Conservation (phyloP, 208 protist species). For the Crithidia fasciculata region DNA sequence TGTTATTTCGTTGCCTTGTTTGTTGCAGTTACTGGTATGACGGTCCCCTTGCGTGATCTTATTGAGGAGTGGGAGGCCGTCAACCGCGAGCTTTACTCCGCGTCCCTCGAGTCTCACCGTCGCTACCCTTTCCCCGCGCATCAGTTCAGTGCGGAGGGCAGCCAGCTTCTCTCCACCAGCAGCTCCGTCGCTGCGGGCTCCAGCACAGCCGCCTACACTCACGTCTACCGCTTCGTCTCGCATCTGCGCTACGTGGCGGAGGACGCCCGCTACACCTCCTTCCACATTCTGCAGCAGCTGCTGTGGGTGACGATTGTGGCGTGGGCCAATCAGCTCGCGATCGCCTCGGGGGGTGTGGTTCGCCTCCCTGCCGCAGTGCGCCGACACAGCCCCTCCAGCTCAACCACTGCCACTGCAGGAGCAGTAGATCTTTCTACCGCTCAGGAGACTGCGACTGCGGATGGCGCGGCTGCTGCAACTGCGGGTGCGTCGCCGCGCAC, state of each 20-base stretch:
- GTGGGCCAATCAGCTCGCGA: conserved; percentile 61
- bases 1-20: not conserved
- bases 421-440: not conserved
- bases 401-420: not conserved
- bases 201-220: conserved; percentile 27
- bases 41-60: conserved; percentile 17
- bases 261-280: conserved; percentile 39
- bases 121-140: conserved; percentile 29
- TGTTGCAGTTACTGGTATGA: conserved; percentile 2
- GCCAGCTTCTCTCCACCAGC: not conserved
- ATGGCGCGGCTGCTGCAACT: not conserved
- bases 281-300: conserved; percentile 35
- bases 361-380: conserved; percentile 18
- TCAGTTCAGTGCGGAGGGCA: not conserved
- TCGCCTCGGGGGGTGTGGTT: conserved; percentile 38
- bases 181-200: conserved; percentile 1
- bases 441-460: not conserved
- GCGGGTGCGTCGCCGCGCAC: not conserved
- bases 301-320: conserved; percentile 49
- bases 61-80: conserved; percentile 39
- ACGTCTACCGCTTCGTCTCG: conserved; percentile 30
- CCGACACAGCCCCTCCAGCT: not conserved
- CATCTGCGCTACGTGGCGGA: conserved; percentile 32
- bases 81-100: conserved; percentile 22
- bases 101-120: conserved; percentile 25